A percentile compares a stretch with the other conserved stretches of the same genome.
Evolutionary conservation across 23 red algal species (phyloP).

Genomic region (Gracilaria vermiculophylla): DNA sequence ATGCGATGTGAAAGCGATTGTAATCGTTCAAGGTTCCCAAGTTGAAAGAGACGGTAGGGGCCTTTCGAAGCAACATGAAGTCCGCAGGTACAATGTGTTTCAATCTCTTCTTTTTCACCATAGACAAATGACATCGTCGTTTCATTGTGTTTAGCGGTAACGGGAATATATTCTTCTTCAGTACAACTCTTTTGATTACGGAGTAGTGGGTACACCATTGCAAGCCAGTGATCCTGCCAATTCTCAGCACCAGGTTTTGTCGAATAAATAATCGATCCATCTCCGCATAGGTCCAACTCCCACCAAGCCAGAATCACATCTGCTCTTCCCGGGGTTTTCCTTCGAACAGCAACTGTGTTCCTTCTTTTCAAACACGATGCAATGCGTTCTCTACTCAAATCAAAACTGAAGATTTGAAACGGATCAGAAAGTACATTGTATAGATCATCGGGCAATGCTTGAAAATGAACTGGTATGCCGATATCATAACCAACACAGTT

Average conservation of each 20-base stretch:
- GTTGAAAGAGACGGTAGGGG: constrained; percentile 55
- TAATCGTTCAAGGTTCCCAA: constrained; percentile 10
- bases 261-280: constrained; percentile 37
- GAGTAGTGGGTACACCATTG: constrained; percentile 36
- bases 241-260: constrained; percentile 50
- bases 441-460: constrained; percentile 8
- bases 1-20: not conserved
- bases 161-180: constrained; percentile 24
- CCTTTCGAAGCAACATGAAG: constrained; percentile 21
- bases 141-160: constrained; percentile 37
- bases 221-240: constrained; percentile 74
- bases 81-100: constrained; percentile 29
- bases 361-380: not conserved
- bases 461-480: constrained; percentile 41
- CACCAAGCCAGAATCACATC: constrained; percentile 57
- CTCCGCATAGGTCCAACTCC: constrained; percentile 55
- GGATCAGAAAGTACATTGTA: constrained; percentile 37
- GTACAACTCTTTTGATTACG: not conserved
- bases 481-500: constrained; percentile 3
- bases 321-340: constrained; percentile 5
- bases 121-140: constrained; percentile 22
- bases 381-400: constrained; percentile 8
- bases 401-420: constrained; percentile 47
- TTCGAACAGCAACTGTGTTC: not conserved
- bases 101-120: not conserved